A percentile compares a stretch with the other conserved stretches of the same genome.
Evolutionary conservation across 2,329 filamentous ascomycete species (phyloP).

Genomic region (Xylariaceae sp.): DNA sequence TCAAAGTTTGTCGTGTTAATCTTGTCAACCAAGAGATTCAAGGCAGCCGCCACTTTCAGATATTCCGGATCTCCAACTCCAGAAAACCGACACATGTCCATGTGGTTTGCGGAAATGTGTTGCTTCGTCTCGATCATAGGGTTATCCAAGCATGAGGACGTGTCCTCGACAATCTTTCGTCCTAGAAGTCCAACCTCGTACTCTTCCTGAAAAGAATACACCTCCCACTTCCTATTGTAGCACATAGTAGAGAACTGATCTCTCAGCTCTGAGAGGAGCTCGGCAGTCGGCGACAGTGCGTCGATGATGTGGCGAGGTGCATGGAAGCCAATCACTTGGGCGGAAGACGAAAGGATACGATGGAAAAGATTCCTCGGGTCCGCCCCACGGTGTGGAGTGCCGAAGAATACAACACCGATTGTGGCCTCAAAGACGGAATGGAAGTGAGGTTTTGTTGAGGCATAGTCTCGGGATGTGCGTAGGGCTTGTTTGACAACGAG

Average conservation of each 20-base stretch:
- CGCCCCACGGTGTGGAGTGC: too few relatives aligned
- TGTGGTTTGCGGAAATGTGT: constrained; percentile 45
- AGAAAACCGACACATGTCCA: constrained; percentile 47
- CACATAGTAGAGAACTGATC: constrained; percentile 43
- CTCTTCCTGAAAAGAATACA: constrained; percentile 48
- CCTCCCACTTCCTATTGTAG: constrained; percentile 39
- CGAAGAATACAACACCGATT: too few relatives aligned
- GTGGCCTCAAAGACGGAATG: too few relatives aligned
- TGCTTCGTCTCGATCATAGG: constrained; percentile 41
- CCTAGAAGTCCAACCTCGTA: constrained; percentile 13
- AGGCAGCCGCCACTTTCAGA: constrained; percentile 38
- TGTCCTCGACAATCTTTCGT: constrained; percentile 46
- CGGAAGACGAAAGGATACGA: too few relatives aligned
- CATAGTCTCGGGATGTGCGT: too few relatives aligned
- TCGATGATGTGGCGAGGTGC: too few relatives aligned
- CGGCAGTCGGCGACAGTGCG: constrained; percentile 43
- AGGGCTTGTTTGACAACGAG: too few relatives aligned
- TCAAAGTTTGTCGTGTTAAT: neutral
- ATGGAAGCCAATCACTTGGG: too few relatives aligned
- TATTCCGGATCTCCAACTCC: constrained; percentile 42
- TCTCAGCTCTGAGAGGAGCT: constrained; percentile 42
- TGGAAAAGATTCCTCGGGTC: too few relatives aligned
- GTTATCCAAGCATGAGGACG: constrained; percentile 45
- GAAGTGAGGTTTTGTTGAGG: too few relatives aligned
- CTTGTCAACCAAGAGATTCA: too few relatives aligned